These are phyloP conservation scores for Aspergillus conjunctus DNA, from an alignment of 495 filamentous ascomycete species.

Conservation along the genomic window DNA sequence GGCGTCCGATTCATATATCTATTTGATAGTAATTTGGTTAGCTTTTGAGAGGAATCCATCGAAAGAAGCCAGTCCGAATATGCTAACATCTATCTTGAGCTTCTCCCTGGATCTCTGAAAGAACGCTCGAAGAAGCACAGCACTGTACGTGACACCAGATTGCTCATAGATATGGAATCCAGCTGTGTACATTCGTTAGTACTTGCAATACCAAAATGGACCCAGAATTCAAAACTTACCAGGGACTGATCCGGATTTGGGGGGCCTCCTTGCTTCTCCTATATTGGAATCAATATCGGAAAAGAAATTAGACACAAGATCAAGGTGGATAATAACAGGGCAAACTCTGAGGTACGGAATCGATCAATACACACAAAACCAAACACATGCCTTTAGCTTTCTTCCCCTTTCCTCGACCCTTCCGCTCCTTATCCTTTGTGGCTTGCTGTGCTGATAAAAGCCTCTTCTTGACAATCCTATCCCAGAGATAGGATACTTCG, in stretches of 20 bases:
- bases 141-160: neutral
- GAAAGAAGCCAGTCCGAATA: neutral
- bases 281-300: too few relatives aligned
- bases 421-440: neutral
- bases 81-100: neutral
- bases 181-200: neutral
- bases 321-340: too few relatives aligned
- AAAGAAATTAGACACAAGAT: too few relatives aligned
- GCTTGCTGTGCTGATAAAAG: neutral
- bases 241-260: too few relatives aligned
- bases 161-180: neutral
- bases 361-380: too few relatives aligned
- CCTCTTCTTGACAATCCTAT: slow-evolving; percentile 37
- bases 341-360: too few relatives aligned
- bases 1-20: slow-evolving; percentile 57
- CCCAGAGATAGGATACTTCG: slow-evolving; percentile 50
- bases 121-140: neutral
- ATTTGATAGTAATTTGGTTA: neutral
- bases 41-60: neutral
- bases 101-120: neutral
- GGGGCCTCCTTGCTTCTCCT: too few relatives aligned
- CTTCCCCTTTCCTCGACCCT: neutral
- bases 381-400: too few relatives aligned
- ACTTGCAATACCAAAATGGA: neutral
- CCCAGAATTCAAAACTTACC: too few relatives aligned